phyloP scores from a whole-genome alignment of 2,329 filamentous ascomycete species.

The Pseudogymnoascus destructans region DNA sequence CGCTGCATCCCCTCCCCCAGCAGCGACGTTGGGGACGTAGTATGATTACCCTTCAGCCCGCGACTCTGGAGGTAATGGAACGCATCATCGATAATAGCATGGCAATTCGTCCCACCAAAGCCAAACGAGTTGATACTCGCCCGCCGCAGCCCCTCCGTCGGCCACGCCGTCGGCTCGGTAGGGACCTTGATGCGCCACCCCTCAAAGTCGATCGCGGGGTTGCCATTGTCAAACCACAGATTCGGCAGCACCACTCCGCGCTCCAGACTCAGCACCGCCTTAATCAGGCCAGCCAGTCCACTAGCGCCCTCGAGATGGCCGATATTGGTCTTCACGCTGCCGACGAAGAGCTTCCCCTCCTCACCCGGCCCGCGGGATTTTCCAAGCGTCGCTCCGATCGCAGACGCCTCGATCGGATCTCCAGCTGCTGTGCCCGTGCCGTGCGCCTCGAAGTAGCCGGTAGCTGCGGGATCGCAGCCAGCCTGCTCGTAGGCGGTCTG shows the following conservation, averaged over 20 bases:
- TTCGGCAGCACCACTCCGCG: constrained; percentile 22
- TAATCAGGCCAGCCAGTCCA: constrained; percentile 18
- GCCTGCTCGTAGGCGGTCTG: constrained; percentile 22
- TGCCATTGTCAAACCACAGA: constrained; percentile 23
- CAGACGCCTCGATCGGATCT: constrained; percentile 14
- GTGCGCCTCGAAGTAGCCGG: constrained; percentile 14
- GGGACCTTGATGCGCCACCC: neutral
- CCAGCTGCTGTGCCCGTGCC: constrained; percentile 9
- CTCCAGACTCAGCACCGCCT: constrained; percentile 23
- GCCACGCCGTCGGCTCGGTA: neutral
- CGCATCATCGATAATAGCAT: constrained; percentile 24
- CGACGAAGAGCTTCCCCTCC: constrained; percentile 11
- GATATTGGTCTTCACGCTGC: constrained; percentile 20
- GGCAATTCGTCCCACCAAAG: constrained; percentile 35
- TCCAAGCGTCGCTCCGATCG: constrained; percentile 16
- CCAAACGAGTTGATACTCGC: constrained; percentile 25
- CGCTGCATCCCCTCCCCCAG: neutral
- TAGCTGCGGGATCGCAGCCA: constrained; percentile 10
- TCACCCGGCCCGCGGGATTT: constrained; percentile 11
- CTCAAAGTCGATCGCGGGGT: constrained; percentile 11
- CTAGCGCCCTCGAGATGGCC: constrained; percentile 20
- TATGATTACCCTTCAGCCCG: constrained; percentile 16
- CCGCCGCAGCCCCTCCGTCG: constrained; percentile 8
- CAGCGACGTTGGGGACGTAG: constrained; percentile 12
- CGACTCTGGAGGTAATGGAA: constrained; percentile 11